phyloP scores from a whole-genome alignment of 2,329 filamentous ascomycete species.

The Alternaria sp. region DNA sequence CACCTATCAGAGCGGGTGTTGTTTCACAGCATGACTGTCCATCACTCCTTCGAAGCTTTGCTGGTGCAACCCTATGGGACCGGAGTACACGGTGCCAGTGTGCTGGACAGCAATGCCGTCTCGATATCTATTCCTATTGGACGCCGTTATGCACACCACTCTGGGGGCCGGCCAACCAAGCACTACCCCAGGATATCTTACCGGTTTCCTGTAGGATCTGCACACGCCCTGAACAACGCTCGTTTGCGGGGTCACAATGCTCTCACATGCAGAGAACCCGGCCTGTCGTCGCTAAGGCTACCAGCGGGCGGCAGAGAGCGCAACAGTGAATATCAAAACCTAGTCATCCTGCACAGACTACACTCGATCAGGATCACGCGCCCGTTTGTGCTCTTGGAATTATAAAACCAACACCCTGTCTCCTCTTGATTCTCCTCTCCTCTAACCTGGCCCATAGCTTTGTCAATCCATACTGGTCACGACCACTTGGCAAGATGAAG shows the following conservation, averaged over 20 bases:
- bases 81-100: slow-evolving; percentile 17
- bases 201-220: slow-evolving; percentile 19
- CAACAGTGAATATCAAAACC: slow-evolving; percentile 22
- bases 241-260: slow-evolving; percentile 35
- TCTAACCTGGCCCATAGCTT: slow-evolving; percentile 11
- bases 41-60: slow-evolving; percentile 4
- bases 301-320: slow-evolving; percentile 6
- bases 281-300: slow-evolving; percentile 9
- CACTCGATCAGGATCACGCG: slow-evolving; percentile 30
- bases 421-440: slow-evolving; percentile 4
- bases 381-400: slow-evolving; percentile 6
- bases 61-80: slow-evolving; percentile 13
- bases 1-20: slow-evolving; percentile 5
- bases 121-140: slow-evolving; percentile 16
- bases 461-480: slow-evolving; percentile 17
- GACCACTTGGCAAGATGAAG: slow-evolving; percentile 43
- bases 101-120: slow-evolving; percentile 11
- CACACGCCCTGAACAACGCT: slow-evolving; percentile 23
- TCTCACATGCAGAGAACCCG: slow-evolving; percentile 17
- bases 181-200: slow-evolving; percentile 34
- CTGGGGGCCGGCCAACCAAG: slow-evolving; percentile 25
- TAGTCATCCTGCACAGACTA: slow-evolving; percentile 21
- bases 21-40: slow-evolving; percentile 7
- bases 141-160: slow-evolving; percentile 19
- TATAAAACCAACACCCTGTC: slow-evolving; percentile 21